Evolutionary conservation across 768 basidiomycete species (phyloP), one percentile per base, ranked within the genome.

Genomic region (Porphyrellus cyaneotinctus): DNA sequence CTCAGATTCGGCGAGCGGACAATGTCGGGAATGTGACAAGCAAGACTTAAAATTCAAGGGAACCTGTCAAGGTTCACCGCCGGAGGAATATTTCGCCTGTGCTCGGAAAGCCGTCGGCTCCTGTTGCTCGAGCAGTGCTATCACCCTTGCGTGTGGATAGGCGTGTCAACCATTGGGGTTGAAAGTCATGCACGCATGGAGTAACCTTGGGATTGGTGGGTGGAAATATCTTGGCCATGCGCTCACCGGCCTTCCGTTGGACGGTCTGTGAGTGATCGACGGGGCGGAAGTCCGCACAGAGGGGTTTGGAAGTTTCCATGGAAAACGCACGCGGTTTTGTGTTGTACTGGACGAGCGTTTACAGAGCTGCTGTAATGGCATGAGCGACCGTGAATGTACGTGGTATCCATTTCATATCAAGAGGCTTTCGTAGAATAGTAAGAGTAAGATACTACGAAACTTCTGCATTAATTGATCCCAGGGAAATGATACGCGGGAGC

Each of bases 141-240:
- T 47, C 41, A 51, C 38, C 50, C 30, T 51, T 33, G 43, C 39
- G 44, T 45, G 44, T 45, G 49, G 32, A 26, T 53, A 41, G 51
- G 22, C 23, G 12, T 43, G 48, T 28, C 31, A 43, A 31, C 46
- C 20, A 32, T 45, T n/a, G 22, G 23, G 20, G 24, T 22, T 30
- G 15, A 38, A 43, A 22, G 15, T 33, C 22, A 38, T 50, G 23
- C 46, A 47, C 9, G 1, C 23, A 39, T 30, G 43, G 31, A 31
- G 24, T 20, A 26, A 17, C 52, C 39, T 48, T 52, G 57, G 44
- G 60, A 63, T 28, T 5, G 26, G 26, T 28, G 9, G 38, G 24
- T 26, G 26, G 46, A 50, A 22, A 22, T 37, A 22, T 15, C 43
- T 17, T 32, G n/a, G 17, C 28, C 45, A 51, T 41, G 32, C 17